Conservation (phyloP, 1,284 basidiomycete genomes). For the Tilletia horrida region DNA sequence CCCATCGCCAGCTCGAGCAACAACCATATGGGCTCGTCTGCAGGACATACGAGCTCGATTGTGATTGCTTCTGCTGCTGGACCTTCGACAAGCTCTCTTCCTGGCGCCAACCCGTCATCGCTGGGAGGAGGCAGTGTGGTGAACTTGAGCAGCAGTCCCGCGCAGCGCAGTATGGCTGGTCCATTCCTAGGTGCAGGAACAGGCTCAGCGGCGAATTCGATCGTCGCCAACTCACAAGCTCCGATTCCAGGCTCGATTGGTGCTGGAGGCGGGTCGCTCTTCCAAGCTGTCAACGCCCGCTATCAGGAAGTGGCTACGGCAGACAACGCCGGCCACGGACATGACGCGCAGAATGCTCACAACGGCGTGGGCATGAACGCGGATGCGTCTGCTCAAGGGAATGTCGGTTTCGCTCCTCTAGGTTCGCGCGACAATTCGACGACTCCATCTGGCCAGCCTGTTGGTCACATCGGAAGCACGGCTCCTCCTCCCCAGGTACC, state of each 20-base stretch:
- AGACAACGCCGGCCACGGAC: not conserved
- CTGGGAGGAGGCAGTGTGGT: not conserved
- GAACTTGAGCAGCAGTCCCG: constrained; percentile 9
- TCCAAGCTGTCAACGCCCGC: constrained; percentile 16
- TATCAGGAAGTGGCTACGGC: constrained; percentile 15
- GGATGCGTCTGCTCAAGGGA: not conserved
- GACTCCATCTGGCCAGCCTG: not conserved
- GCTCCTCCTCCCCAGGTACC: constrained; percentile 30
- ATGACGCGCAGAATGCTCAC: not conserved
- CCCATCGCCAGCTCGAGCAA: not conserved
- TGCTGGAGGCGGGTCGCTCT: constrained; percentile 2
- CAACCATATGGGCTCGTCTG: not conserved
- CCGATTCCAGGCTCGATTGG: constrained; percentile 3
- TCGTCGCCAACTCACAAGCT: constrained; percentile 4
- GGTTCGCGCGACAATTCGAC: constrained; percentile 1
- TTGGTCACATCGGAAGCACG: not conserved
- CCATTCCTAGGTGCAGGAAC: not conserved
- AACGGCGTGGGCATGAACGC: not conserved
- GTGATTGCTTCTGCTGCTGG: not conserved
- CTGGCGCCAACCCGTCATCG: not conserved
- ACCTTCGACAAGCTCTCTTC: not conserved
- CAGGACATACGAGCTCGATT: constrained; percentile 1
- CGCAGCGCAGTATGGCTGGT: constrained; percentile 4
- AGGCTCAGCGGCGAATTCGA: not conserved
- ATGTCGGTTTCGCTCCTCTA: not conserved